These are phyloP conservation scores for Chenopodium album DNA, from an alignment of 148 eudicot genomes.

Conservation along the genomic window DNA sequence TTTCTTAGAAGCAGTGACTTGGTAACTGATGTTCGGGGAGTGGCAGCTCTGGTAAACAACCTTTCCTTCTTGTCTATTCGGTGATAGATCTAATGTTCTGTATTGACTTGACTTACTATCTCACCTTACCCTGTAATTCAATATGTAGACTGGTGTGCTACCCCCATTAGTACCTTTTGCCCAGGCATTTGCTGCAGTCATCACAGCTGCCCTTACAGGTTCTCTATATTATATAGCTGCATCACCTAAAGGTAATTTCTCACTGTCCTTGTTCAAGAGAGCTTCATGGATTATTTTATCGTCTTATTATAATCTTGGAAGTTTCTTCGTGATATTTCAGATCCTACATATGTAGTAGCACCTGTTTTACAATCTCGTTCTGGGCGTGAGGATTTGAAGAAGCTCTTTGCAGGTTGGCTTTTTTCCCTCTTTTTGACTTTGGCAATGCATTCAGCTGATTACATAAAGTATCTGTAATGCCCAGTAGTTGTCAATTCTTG, in stretches of 20 bases:
- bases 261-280: background rate
- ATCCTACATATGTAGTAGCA: constrained; percentile 91
- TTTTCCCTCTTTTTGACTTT: background rate
- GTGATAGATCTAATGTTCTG: background rate
- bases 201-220: constrained; percentile 94
- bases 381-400: constrained; percentile 73
- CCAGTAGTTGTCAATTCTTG: background rate
- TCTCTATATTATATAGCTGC: constrained; percentile 93
- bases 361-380: constrained; percentile 77
- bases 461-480: background rate
- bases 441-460: background rate
- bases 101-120: background rate
- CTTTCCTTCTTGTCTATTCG: background rate
- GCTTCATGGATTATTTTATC: background rate
- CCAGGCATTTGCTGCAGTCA: constrained; percentile 96
- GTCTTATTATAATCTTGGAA: background rate
- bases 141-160: constrained; percentile 72
- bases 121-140: background rate
- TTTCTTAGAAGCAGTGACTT: constrained; percentile 72
- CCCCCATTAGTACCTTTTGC: constrained; percentile 98
- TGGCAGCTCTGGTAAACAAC: constrained; percentile 77
- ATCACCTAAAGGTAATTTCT: constrained; percentile 78
- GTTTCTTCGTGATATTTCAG: constrained; percentile 41
- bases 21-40: constrained; percentile 71
- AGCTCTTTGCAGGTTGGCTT: constrained; percentile 81